A percentile compares a stretch with the other conserved stretches of the same genome.
Conservation (phyloP, 768 basidiomycete species). For the Podaxis pistillaris region DNA sequence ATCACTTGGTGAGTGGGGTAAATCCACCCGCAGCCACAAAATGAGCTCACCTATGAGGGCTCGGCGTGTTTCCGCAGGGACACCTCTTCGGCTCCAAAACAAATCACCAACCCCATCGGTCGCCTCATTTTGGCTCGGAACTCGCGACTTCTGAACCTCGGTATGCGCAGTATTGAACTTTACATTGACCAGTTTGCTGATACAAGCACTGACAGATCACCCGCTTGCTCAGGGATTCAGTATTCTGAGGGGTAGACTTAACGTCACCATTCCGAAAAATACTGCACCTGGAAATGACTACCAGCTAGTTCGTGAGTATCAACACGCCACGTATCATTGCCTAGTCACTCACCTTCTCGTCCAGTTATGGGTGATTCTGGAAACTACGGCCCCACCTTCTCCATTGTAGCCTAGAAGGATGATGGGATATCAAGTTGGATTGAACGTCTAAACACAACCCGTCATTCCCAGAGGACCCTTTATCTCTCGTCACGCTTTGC, state of each 20-base stretch:
- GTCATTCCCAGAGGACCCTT: not conserved
- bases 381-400: slow-evolving; percentile 43
- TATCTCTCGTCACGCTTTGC: not conserved
- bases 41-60: not conserved
- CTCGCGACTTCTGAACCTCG: slow-evolving; percentile 26
- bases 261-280: slow-evolving; percentile 38
- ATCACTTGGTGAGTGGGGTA: slow-evolving; percentile 28
- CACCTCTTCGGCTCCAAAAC: slow-evolving; percentile 33
- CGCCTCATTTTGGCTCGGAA: slow-evolving; percentile 35
- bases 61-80: slow-evolving; percentile 30
- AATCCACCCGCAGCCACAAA: not conserved
- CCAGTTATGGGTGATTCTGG: slow-evolving; percentile 57
- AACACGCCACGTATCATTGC: not conserved
- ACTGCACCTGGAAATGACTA: slow-evolving; percentile 38
- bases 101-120: slow-evolving; percentile 44
- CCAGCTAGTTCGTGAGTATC: slow-evolving; percentile 41
- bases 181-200: not conserved
- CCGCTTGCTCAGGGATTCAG: slow-evolving; percentile 39
- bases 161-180: slow-evolving; percentile 22
- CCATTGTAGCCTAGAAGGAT: slow-evolving; percentile 34
- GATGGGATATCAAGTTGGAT: not conserved
- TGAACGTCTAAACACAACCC: not conserved
- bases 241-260: slow-evolving; percentile 31
- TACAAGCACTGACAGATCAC: slow-evolving; percentile 21
- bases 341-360: slow-evolving; percentile 10